These are phyloP conservation scores for Stephanodiscus triporus DNA, from an alignment of 108 stramenopile genomes.

Conservation along the genomic window DNA sequence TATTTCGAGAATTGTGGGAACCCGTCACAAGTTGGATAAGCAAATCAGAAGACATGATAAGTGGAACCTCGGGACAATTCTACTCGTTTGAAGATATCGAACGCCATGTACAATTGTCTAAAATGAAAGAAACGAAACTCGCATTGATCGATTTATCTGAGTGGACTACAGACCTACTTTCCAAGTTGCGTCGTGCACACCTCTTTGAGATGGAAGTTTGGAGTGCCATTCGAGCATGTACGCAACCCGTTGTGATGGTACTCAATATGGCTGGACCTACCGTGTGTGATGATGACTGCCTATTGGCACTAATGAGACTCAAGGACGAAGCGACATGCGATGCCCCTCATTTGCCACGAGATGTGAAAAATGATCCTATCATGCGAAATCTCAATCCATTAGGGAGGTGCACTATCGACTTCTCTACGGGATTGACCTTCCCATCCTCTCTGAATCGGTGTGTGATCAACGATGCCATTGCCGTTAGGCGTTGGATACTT, in stretches of 20 bases:
- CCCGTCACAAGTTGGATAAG: slow-evolving; percentile 36
- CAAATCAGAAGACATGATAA: slow-evolving; percentile 36
- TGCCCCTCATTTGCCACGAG: background rate
- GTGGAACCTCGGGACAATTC: slow-evolving; percentile 15
- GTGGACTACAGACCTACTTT: slow-evolving; percentile 30
- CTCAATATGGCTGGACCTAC: slow-evolving; percentile 5
- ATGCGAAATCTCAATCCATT: slow-evolving; percentile 65
- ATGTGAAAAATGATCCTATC: slow-evolving; percentile 1
- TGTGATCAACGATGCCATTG: slow-evolving; percentile 61
- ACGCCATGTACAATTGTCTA: slow-evolving; percentile 27
- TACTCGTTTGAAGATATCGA: slow-evolving; percentile 58
- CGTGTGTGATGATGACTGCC: slow-evolving; percentile 42
- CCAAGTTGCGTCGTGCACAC: slow-evolving; percentile 52
- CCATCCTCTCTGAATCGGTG: slow-evolving; percentile 49
- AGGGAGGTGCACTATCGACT: slow-evolving; percentile 22
- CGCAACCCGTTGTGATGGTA: slow-evolving; percentile 23
- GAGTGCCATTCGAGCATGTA: slow-evolving; percentile 47
- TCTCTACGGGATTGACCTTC: slow-evolving; percentile 8
- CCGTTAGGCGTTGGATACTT: slow-evolving; percentile 59
- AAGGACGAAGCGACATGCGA: slow-evolving; percentile 18
- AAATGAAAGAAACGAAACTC: slow-evolving; percentile 34
- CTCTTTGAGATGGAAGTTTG: slow-evolving; percentile 54
- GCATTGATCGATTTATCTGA: slow-evolving; percentile 47
- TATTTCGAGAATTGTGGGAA: slow-evolving; percentile 28
- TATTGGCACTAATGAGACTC: slow-evolving; percentile 47